Evolutionary conservation across 2,329 filamentous ascomycete species (phyloP).

Genomic region (Colletotrichum costaricense): DNA sequence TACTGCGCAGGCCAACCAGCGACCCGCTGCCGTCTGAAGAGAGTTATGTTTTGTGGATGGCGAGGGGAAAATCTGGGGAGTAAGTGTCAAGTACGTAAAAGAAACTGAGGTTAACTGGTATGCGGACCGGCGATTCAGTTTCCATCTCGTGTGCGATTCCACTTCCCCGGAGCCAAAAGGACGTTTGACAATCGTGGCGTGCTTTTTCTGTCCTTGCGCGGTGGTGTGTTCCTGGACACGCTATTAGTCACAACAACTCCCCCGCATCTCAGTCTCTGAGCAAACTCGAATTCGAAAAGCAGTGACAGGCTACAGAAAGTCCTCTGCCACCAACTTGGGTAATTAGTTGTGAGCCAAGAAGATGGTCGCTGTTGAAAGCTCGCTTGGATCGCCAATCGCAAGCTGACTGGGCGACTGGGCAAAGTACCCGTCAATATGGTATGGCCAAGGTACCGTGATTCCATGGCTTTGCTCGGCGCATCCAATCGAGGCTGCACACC

Average conservation of each 20-base stretch:
- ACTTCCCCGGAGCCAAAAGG: slow-evolving; percentile 8
- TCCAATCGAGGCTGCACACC: slow-evolving; percentile 13
- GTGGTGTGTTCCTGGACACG: neutral
- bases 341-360: neutral
- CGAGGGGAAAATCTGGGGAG: slow-evolving; percentile 28
- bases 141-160: slow-evolving; percentile 18
- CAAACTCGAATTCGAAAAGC: neutral
- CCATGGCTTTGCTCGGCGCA: slow-evolving; percentile 23
- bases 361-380: slow-evolving; percentile 8
- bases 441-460: slow-evolving; percentile 25
- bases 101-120: slow-evolving; percentile 5
- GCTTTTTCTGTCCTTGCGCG: neutral
- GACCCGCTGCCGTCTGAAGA: slow-evolving; percentile 29
- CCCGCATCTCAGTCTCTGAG: slow-evolving; percentile 8
- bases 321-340: neutral
- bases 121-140: neutral
- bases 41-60: slow-evolving; percentile 29
- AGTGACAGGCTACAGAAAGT: slow-evolving; percentile 11
- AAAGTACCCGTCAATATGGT: slow-evolving; percentile 12
- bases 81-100: slow-evolving; percentile 28
- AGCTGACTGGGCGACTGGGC: neutral
- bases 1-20: slow-evolving; percentile 3
- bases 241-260: slow-evolving; percentile 17
- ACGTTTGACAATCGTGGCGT: neutral
- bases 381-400: slow-evolving; percentile 29